phyloP scores from a whole-genome alignment of 345 rosid species.

The Angophora floribunda region DNA sequence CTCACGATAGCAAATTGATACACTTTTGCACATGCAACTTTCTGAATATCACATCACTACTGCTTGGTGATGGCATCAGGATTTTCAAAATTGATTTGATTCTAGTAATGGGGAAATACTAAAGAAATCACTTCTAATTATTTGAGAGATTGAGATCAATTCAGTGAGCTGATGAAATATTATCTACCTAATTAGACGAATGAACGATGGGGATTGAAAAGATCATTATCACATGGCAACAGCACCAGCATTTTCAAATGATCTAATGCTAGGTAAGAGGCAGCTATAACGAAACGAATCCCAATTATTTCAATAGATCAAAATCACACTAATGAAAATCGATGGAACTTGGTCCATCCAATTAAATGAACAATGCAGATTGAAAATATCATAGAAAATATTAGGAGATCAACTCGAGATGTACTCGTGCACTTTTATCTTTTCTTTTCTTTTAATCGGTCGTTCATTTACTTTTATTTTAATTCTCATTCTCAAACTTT shows the following conservation, averaged over 20 bases:
- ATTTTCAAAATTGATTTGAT: no score
- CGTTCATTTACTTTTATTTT: no score
- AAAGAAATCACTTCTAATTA: no score
- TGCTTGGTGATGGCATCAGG: accelerated
- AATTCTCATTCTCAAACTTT: no score
- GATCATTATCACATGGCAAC: accelerated
- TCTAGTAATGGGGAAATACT: no score
- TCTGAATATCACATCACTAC: accelerated
- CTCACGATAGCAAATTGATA: no score
- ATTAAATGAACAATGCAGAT: background rate
- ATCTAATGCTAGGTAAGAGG: background rate
- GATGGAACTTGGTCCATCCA: background rate
- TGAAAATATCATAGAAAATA: no score
- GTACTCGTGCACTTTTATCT: no score
- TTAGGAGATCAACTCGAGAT: background rate
- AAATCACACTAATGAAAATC: background rate
- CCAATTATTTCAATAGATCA: accelerated
- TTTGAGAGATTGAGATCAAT: no score
- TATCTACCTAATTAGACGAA: accelerated
- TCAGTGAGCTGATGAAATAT: accelerated
- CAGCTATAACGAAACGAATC: accelerated
- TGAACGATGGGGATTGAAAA: accelerated
- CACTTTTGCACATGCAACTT: no score
- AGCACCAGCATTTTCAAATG: accelerated
- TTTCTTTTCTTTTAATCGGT: no score